These are phyloP conservation scores for Jamesozyma jinghongensis DNA, from an alignment of 805 yeast species.

Conservation along the genomic window DNA sequence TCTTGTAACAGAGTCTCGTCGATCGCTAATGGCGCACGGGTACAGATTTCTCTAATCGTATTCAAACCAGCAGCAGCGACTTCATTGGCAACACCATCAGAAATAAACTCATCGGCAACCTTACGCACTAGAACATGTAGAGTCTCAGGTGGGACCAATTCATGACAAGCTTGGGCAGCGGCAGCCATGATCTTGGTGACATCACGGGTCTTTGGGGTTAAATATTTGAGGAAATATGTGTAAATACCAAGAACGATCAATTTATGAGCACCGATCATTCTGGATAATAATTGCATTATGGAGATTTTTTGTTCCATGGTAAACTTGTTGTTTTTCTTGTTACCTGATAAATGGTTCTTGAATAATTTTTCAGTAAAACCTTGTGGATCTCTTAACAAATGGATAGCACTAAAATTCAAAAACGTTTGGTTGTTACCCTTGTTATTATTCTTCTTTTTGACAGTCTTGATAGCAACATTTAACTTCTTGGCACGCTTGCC, in stretches of 20 bases:
- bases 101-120: slow-evolving; percentile 93
- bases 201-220: slow-evolving; percentile 88
- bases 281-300: slow-evolving; percentile 76
- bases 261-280: slow-evolving; percentile 92
- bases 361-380: slow-evolving; percentile 88
- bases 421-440: slow-evolving; percentile 39
- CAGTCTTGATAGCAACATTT: slow-evolving; percentile 59
- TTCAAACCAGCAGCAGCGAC: slow-evolving; percentile 98
- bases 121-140: slow-evolving; percentile 74
- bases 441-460: slow-evolving; percentile 55
- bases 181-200: slow-evolving; percentile 98
- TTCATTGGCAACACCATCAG: slow-evolving; percentile 97
- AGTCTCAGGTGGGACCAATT: slow-evolving; percentile 92
- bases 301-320: slow-evolving; percentile 83
- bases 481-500: slow-evolving; percentile 73
- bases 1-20: slow-evolving; percentile 84
- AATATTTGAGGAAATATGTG: slow-evolving; percentile 76
- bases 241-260: slow-evolving; percentile 82
- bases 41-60: slow-evolving; percentile 83
- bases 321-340: slow-evolving; percentile 60
- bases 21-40: slow-evolving; percentile 92
- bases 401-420: slow-evolving; percentile 90
- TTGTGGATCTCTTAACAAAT: slow-evolving; percentile 91
- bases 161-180: slow-evolving; percentile 93
- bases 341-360: slow-evolving; percentile 58